Evolutionary conservation across 2,329 filamentous ascomycete genomes (phyloP), one percentile per base, ranked within the genome.

Genomic region (Microthyrium microscopicum): DNA sequence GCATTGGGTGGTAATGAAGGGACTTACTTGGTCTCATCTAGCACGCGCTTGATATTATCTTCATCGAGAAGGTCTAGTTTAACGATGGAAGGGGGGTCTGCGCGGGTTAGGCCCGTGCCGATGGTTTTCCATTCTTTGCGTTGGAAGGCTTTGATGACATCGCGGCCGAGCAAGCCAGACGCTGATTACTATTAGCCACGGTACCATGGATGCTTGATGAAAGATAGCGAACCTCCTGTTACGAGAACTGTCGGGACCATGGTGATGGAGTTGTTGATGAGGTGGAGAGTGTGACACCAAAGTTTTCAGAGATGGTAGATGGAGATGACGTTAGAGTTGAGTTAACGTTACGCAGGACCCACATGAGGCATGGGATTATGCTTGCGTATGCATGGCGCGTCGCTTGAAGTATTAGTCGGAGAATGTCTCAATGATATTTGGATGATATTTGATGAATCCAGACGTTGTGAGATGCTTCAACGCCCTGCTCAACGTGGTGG

Each of bases 101-200:
- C 77, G 34, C 84, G 70, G 8, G 73, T 79, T 49, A 77, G 70
- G 12, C 80, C 52, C 9, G 54, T 57, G n/a, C 53, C 50, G 12
- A 55, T 38, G 11, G 49, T 44, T 15, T 48, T 49, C 53, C 82
- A 92, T 24, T 67, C 64, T 20, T 62, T 66, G 36, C 65, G 55
- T 34, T 73, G 61, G 51, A 93, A 92, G 9, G 69, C 70, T 40
- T 67, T 70, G 35, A 76, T 62, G 8, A 92, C 77, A 52, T 89
- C 73, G 27, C 83, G 71, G 31, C 85, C 84, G 2, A 93, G 67
- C 8, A 92, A 66, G 35, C 84, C 84, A 15, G 79, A 87, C 24
- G 82, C 53, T 57, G 12, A 20, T 15, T 16, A 30, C 24, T 20
- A 31, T 37, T 47, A 33, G 45, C 42, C 34, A 36, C 18, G 13